Conservation (phyloP, 176 grass and related monocot genomes). For the Oryza meridionalis region DNA sequence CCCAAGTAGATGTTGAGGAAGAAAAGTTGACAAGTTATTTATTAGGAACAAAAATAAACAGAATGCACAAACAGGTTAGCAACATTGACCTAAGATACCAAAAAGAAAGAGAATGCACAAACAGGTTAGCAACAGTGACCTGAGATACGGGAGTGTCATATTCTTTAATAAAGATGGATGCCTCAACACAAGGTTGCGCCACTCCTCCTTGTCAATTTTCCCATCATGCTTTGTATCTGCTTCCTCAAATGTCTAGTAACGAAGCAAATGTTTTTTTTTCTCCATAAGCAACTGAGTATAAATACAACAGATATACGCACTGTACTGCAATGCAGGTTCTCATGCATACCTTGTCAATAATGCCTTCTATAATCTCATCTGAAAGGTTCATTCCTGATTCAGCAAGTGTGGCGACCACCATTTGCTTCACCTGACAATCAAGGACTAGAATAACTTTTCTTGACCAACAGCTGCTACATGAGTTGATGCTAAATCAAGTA, state of each 20-base stretch:
- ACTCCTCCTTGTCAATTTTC: constrained; percentile 78
- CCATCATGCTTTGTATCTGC: constrained; percentile 82
- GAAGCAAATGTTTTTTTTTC: constrained; percentile 3
- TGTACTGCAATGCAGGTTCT: constrained; percentile 25
- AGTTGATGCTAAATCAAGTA: constrained; percentile 11
- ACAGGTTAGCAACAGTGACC: constrained; percentile 38
- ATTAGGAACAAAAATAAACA: not conserved
- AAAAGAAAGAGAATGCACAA: not conserved
- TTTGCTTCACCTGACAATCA: constrained; percentile 73
- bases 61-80: not conserved
- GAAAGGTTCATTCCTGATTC: constrained; percentile 80
- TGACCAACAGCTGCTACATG: constrained; percentile 3
- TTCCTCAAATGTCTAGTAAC: constrained; percentile 69
- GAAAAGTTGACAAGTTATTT: not conserved
- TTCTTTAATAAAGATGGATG: constrained; percentile 87
- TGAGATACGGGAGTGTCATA: constrained; percentile 78
- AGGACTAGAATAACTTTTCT: constrained; percentile 29
- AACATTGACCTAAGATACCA: constrained; percentile 59
- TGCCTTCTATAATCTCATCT: constrained; percentile 71
- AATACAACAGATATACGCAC: constrained; percentile 35
- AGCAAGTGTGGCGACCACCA: constrained; percentile 78
- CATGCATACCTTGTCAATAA: constrained; percentile 65
- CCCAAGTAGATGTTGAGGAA: constrained; percentile 16
- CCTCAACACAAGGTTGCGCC: constrained; percentile 70
- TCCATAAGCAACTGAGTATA: constrained; percentile 30